These are phyloP conservation scores for Noccaea bulbosa DNA, from an alignment of 345 rosid species.

Conservation along the genomic window DNA sequence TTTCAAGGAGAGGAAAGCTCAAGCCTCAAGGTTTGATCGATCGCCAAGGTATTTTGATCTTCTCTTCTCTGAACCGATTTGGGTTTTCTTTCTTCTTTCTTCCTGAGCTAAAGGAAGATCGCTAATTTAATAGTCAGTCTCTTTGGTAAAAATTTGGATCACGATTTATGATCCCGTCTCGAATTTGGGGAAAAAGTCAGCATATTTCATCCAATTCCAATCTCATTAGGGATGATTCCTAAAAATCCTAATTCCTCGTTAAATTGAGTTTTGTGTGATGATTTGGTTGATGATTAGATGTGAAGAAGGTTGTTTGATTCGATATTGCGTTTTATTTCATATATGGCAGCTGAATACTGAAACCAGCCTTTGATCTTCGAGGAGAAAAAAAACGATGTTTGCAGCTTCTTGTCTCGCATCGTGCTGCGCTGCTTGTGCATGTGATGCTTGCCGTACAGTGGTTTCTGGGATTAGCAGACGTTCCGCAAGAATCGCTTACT, in stretches of 20 bases:
- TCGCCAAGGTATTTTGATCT: conserved; percentile 28
- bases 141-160: not conserved
- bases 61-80: not conserved
- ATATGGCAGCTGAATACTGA: conserved; percentile 36
- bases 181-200: not conserved
- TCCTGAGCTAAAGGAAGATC: not conserved
- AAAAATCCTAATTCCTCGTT: not conserved
- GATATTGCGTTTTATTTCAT: conserved; percentile 7
- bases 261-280: not conserved
- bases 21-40: conserved; percentile 21
- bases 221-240: conserved; percentile 1
- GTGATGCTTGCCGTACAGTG: conserved; percentile 90
- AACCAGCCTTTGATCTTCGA: conserved; percentile 28
- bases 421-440: conserved; percentile 97
- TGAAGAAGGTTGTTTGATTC: conserved; percentile 15
- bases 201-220: not conserved
- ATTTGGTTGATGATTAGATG: conserved; percentile 1
- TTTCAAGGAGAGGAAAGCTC: conserved; percentile 21
- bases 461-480: conserved; percentile 91
- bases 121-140: not conserved
- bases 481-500: conserved; percentile 96
- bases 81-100: not conserved
- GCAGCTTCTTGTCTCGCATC: conserved; percentile 99
- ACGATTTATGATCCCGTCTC: not conserved
- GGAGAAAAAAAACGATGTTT: conserved; percentile 67